phyloP scores from a whole-genome alignment of 495 filamentous ascomycete species.

The Penicillium diatomitis region DNA sequence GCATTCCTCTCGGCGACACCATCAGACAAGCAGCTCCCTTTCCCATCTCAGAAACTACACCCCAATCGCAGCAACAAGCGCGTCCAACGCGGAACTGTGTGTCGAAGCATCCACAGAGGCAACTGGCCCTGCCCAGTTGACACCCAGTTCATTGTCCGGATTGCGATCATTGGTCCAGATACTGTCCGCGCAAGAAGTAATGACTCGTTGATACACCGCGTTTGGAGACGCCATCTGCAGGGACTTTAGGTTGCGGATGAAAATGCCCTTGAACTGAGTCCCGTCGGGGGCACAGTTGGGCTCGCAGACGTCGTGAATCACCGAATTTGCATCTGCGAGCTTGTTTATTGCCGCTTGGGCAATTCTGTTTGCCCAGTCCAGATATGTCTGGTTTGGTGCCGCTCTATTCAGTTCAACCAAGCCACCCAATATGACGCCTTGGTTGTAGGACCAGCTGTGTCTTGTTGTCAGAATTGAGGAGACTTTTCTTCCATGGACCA shows the following conservation, averaged over 20 bases:
- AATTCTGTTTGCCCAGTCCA: constrained; percentile 50
- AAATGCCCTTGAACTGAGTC: constrained; percentile 71
- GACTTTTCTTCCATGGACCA: too few species aligned
- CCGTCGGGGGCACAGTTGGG: constrained; percentile 51
- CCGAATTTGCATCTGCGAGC: constrained; percentile 42
- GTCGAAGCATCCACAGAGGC: constrained; percentile 41
- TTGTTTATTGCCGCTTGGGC: constrained; percentile 52
- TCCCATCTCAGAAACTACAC: too few species aligned
- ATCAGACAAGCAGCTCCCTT: constrained; percentile 7
- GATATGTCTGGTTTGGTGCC: constrained; percentile 40
- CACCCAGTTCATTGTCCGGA: constrained; percentile 38
- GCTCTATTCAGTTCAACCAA: constrained; percentile 57
- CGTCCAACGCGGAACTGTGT: constrained; percentile 61
- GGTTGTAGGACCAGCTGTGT: constrained; percentile 63
- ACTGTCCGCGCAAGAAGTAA: constrained; percentile 52
- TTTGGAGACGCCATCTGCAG: constrained; percentile 46
- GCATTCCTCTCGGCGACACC: background rate
- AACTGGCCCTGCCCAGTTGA: constrained; percentile 52
- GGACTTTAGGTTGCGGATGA: constrained; percentile 58
- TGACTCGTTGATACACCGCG: constrained; percentile 41
- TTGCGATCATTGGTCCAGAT: constrained; percentile 57
- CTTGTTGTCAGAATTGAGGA: background rate
- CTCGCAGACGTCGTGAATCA: constrained; percentile 59
- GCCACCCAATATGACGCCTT: constrained; percentile 67
- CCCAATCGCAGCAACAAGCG: constrained; percentile 54